phyloP scores from a whole-genome alignment of 1,284 basidiomycete genomes.

The Cutaneotrichosporon spelunceum region DNA sequence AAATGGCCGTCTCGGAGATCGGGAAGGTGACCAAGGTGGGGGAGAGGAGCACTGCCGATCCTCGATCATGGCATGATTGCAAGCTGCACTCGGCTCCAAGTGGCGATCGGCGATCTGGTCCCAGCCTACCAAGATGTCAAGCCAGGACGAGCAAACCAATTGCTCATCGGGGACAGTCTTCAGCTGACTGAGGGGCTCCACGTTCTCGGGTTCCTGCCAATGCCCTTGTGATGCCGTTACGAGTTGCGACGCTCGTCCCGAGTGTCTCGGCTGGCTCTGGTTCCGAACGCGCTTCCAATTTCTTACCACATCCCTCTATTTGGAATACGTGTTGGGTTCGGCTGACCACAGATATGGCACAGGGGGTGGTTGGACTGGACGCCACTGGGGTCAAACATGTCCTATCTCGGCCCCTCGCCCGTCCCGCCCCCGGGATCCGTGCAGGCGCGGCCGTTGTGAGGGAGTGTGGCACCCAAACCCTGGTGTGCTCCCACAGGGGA shows the following conservation, averaged over 20 bases:
- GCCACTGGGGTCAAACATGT: not conserved
- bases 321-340: not conserved
- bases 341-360: constrained; percentile 12
- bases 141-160: no score
- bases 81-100: no score
- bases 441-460: constrained; percentile 1
- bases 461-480: not conserved
- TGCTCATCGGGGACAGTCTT: no score
- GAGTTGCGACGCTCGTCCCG: not conserved
- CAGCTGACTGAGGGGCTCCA: no score
- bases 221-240: not conserved
- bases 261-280: not conserved
- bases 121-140: no score
- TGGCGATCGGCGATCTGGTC: no score
- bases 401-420: constrained; percentile 6
- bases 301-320: not conserved
- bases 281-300: not conserved
- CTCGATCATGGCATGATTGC: no score
- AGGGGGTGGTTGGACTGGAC: constrained; percentile 5
- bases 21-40: no score
- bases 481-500: not conserved
- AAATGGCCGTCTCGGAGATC: no score
- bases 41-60: no score
- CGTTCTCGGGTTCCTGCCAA: not conserved
- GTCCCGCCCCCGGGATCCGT: not conserved